phyloP scores from a whole-genome alignment of 495 filamentous ascomycete genomes.

The Neurospora sp. region DNA sequence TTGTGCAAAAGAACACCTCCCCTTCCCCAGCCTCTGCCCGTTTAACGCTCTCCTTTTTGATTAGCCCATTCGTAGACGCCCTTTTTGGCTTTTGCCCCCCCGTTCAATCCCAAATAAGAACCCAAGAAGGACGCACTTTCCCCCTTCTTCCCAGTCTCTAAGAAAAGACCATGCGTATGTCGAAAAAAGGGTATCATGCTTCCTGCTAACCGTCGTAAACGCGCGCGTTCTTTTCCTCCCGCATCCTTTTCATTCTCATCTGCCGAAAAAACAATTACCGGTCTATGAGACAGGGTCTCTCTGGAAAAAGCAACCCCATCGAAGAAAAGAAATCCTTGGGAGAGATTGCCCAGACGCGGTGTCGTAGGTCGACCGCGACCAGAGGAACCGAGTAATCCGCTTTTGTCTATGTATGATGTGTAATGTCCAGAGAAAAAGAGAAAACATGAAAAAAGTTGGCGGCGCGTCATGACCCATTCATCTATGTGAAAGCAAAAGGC shows the following conservation, averaged over 20 bases:
- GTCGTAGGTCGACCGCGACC: slow-evolving; percentile 22
- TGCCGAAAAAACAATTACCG: slow-evolving; percentile 34
- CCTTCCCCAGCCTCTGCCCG: slow-evolving; percentile 1
- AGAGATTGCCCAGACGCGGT: slow-evolving; percentile 16
- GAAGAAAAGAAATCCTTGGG: slow-evolving; percentile 12
- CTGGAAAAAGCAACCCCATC: slow-evolving; percentile 18
- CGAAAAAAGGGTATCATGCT: slow-evolving; percentile 32
- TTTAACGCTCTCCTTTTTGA: slow-evolving; percentile 10
- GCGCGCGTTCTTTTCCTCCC: slow-evolving; percentile 19
- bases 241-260: slow-evolving; percentile 17
- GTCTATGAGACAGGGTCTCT: slow-evolving; percentile 28
- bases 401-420: slow-evolving; percentile 47
- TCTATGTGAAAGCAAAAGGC: slow-evolving; percentile 32
- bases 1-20: slow-evolving; percentile 10
- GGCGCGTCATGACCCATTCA: slow-evolving; percentile 27
- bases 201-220: slow-evolving; percentile 8
- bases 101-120: slow-evolving; percentile 12
- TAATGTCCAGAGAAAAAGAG: slow-evolving; percentile 25
- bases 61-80: slow-evolving; percentile 10
- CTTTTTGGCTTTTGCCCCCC: slow-evolving; percentile 15
- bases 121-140: slow-evolving; percentile 14
- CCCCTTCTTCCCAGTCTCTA: slow-evolving; percentile 10
- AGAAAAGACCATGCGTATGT: slow-evolving; percentile 8
- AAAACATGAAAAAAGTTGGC: slow-evolving; percentile 20
- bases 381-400: slow-evolving; percentile 46